Evolutionary conservation across 331 rosid genomes (phyloP).

Genomic region (Rosa hybrid): DNA sequence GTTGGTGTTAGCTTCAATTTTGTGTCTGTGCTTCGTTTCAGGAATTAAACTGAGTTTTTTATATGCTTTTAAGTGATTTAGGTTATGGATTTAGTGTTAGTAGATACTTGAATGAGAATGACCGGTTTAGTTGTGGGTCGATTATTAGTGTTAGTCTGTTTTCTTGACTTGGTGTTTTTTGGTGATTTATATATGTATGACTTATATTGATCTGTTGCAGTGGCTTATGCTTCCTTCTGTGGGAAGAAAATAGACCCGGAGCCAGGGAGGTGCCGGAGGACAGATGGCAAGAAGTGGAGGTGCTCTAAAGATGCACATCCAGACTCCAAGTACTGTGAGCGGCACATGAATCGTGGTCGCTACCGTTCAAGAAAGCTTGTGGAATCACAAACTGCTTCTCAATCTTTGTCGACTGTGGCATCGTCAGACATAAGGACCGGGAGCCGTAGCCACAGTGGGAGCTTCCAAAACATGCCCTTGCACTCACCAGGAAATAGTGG

Average conservation of each 20-base stretch:
- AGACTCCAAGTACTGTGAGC: constrained; percentile 84
- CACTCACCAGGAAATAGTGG: constrained; percentile 45
- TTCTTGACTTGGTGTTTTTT: neutral
- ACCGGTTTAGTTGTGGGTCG: neutral
- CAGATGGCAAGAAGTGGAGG: constrained; percentile 93
- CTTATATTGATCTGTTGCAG: constrained; percentile 28
- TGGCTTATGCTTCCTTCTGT: constrained; percentile 67
- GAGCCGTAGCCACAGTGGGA: constrained; percentile 23
- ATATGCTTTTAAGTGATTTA: too few relatives aligned
- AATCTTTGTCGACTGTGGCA: constrained; percentile 43
- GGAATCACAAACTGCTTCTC: constrained; percentile 71
- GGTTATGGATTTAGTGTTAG: neutral
- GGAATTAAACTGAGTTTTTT: neutral
- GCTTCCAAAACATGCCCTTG: constrained; percentile 51
- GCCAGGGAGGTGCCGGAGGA: constrained; percentile 88
- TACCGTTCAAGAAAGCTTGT: constrained; percentile 99
- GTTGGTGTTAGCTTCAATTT: neutral
- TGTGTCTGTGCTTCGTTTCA: neutral
- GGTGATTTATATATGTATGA: neutral
- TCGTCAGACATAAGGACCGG: constrained; percentile 42
- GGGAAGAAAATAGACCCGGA: constrained; percentile 91
- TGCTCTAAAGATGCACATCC: constrained; percentile 86
- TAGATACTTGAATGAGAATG: neutral
- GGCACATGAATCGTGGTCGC: constrained; percentile 91
- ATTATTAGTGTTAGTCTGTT: neutral